Evolutionary conservation across 164 flowering plant genomes (phyloP), one percentile per base, ranked within the genome.

Genomic region (Vitis rupestris): DNA sequence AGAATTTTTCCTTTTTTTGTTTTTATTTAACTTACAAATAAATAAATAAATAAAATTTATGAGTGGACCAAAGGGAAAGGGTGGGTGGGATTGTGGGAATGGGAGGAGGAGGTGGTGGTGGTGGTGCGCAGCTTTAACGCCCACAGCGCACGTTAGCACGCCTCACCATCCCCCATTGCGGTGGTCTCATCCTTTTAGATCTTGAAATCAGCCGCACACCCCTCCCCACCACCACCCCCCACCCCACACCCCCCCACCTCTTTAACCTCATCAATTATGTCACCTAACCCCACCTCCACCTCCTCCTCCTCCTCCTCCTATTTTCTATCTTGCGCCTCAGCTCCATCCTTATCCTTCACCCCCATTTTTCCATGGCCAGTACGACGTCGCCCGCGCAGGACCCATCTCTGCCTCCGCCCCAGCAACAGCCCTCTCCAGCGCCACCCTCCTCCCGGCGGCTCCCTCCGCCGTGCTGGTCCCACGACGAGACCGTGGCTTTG

Each of bases 391-490:
- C 27, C 27, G 27, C 27, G 27, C 27, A 23, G 27, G 27, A 14
- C 17, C 31, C 13, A 15, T 53, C 56, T 13, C 37, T 48, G 2
- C 8, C 56, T 49, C 30, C 64, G 52, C 31, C 72, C 1, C 77
- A 63, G 50, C 55, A 67, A 3, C 61, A 30, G 1, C 66, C 74
- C 16, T 19, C 69, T 30, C 2, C 56, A 48, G 60, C 27, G 53
- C 73, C 64, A 27, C 2, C 71, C 23, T 50, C 73, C 48, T 71
- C 82, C 0, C 79, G 82, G 16, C 76, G 81, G 3, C 75, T 81
- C 1, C 83, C 83, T 0, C 83, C 83, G 30, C 81, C 81, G 44
- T 81, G 83, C 68, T 82, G 85, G 85, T 72, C 85, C 4, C 82
- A 64, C 53, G 82, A 82, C 7, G 82, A 82, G 74, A 82, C 85